Evolutionary conservation across 1,284 basidiomycete species (phyloP).

Genomic region (Austroboletus niveus): DNA sequence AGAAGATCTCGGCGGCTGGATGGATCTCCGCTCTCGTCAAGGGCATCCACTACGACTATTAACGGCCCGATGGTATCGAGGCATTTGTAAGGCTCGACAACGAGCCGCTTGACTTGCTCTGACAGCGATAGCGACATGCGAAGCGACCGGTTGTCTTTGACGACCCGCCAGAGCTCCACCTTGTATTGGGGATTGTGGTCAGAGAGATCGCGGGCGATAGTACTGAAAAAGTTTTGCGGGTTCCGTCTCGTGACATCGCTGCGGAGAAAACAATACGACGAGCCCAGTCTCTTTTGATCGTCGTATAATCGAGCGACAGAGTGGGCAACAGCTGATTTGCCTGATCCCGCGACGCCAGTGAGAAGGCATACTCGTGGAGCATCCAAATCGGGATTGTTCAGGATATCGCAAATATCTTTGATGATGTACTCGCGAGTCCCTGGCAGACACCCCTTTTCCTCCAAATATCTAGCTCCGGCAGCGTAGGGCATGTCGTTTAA

Average conservation of each 20-base stretch:
- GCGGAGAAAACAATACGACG: conserved; percentile 16
- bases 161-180: conserved; percentile 4
- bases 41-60: conserved; percentile 19
- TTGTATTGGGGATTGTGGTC: conserved; percentile 21
- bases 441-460: conserved; percentile 19
- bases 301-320: no score
- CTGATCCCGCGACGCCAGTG: no score
- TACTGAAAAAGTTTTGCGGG: conserved; percentile 9
- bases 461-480: conserved; percentile 17
- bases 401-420: conserved; percentile 14
- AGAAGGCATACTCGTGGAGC: conserved; percentile 18
- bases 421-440: conserved; percentile 20
- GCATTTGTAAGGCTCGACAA: conserved; percentile 14
- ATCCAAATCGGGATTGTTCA: conserved; percentile 9
- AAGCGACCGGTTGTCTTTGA: conserved; percentile 21
- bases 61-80: conserved; percentile 18
- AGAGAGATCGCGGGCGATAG: conserved; percentile 9
- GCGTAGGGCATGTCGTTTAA: neutral
- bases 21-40: conserved; percentile 24
- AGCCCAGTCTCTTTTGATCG: no score
- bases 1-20: conserved; percentile 12
- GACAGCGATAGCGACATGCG: conserved; percentile 13
- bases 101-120: conserved; percentile 17
- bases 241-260: conserved; percentile 18
- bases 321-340: no score